A percentile compares a stretch with the other conserved stretches of the same genome.
phyloP scores from a whole-genome alignment of 2,329 filamentous ascomycete genomes.

The Colletotrichum paranaense region DNA sequence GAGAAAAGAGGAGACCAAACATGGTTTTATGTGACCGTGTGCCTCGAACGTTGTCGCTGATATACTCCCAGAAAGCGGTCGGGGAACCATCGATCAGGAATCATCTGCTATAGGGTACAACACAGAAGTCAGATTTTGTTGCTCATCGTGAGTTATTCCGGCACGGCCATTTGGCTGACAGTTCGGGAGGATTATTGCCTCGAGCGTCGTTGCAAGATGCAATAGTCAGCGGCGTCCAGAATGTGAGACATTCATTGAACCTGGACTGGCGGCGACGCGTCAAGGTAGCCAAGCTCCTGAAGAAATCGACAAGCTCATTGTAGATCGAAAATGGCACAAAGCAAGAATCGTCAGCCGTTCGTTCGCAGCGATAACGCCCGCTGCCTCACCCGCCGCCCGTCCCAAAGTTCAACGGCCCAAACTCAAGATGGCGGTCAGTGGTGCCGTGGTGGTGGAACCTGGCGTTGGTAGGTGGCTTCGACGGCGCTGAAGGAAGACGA shows the following conservation, averaged over 20 bases:
- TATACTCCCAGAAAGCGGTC: not conserved
- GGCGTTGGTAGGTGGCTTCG: not conserved
- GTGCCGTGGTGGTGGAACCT: constrained; percentile 6
- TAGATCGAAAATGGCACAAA: not conserved
- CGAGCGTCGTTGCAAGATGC: not conserved
- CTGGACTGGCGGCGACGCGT: not conserved
- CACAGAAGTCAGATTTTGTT: too few species aligned
- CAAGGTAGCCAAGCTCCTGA: not conserved
- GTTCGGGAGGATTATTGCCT: too few species aligned
- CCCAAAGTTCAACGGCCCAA: constrained; percentile 13
- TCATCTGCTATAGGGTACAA: not conserved
- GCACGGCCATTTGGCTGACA: too few species aligned
- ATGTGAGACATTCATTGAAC: not conserved
- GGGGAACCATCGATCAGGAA: not conserved
- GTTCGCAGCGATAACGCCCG: not conserved
- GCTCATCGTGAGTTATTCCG: too few species aligned
- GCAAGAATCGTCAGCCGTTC: not conserved
- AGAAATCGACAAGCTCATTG: constrained; percentile 1
- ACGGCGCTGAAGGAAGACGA: not conserved
- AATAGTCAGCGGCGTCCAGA: not conserved
- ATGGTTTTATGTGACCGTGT: not conserved
- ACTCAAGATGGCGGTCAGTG: not conserved
- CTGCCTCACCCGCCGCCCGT: not conserved
- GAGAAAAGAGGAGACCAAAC: not conserved
- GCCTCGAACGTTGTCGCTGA: not conserved